These are phyloP conservation scores for Lachancea mirantina DNA, from an alignment of 805 yeast genomes.

Conservation along the genomic window DNA sequence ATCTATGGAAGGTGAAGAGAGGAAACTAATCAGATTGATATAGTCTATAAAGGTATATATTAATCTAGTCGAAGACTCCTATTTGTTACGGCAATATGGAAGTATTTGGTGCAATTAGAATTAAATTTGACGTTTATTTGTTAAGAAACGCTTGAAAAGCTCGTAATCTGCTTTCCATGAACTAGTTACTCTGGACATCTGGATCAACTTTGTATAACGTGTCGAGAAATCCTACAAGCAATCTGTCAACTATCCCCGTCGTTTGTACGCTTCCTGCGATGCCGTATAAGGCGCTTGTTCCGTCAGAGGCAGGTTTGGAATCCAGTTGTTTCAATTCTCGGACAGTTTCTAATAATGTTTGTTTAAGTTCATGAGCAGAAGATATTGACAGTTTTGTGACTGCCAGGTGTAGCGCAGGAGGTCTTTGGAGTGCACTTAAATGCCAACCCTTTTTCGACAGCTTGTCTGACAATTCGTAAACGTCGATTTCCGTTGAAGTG, in stretches of 20 bases:
- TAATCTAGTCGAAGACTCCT: no score
- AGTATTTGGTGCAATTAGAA: no score
- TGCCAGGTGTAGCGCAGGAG: constrained; percentile 88
- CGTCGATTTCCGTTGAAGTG: constrained; percentile 50
- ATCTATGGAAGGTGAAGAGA: no score
- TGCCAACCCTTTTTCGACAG: constrained; percentile 68
- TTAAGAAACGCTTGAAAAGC: no score
- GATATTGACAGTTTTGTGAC: constrained; percentile 64
- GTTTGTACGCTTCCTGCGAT: constrained; percentile 90
- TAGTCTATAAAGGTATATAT: no score
- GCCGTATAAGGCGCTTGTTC: constrained; percentile 88
- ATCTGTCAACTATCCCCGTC: constrained; percentile 70
- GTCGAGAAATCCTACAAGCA: constrained; percentile 78
- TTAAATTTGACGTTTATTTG: no score
- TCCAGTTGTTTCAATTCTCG: constrained; percentile 32
- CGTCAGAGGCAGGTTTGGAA: constrained; percentile 35
- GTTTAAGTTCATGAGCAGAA: constrained; percentile 52
- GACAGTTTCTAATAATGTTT: constrained; percentile 42
- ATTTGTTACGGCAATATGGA: no score
- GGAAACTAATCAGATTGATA: no score
- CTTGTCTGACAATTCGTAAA: constrained; percentile 73
- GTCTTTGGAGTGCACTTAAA: constrained; percentile 75
- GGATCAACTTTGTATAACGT: constrained; percentile 54
- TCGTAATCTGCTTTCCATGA: no score
- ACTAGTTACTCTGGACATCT: constrained; percentile 1